Percentiles rank a stretch among this genome's conserved stretches.
Evolutionary conservation across 2,329 filamentous ascomycete species (phyloP).

Genomic region (Pezizomycotina sp.): DNA sequence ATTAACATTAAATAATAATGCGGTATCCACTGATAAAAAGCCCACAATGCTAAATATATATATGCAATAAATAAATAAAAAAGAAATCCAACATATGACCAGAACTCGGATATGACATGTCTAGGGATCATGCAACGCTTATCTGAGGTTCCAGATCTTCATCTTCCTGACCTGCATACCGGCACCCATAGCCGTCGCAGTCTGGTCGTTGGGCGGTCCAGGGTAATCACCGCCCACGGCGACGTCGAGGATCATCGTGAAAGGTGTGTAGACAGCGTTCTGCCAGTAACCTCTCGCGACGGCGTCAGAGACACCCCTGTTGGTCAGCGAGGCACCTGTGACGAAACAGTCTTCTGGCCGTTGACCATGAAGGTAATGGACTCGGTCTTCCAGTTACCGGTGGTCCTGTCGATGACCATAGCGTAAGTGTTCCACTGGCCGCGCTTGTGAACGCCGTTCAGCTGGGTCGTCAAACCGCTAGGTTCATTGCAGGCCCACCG

Average conservation of each 20-base stretch:
- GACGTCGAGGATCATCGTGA: constrained; percentile 30
- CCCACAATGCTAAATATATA: no score
- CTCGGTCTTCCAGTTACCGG: constrained; percentile 25
- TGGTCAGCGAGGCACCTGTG: constrained; percentile 23
- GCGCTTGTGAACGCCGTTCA: constrained; percentile 21
- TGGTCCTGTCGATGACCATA: constrained; percentile 28
- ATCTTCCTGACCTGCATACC: constrained; percentile 31
- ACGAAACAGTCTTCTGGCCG: constrained; percentile 24
- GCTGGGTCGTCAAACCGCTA: constrained; percentile 27
- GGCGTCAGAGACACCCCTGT: constrained; percentile 22
- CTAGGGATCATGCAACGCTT: no score
- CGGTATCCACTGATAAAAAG: no score
- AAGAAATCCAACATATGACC: no score
- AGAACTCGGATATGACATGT: no score
- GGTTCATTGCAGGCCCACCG: constrained; percentile 33
- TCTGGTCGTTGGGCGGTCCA: constrained; percentile 27
- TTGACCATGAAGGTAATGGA: constrained; percentile 29
- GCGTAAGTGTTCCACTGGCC: constrained; percentile 28
- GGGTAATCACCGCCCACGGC: constrained; percentile 29
- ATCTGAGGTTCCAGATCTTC: constrained; percentile 28
- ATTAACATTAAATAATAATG: no score
- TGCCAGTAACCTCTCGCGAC: no score
- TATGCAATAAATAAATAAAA: no score
- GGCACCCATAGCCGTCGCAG: constrained; percentile 26
- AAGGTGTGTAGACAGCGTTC: constrained; percentile 24